Evolutionary conservation across 345 rosid species (phyloP).

Genomic region (Corchorus olitorius): DNA sequence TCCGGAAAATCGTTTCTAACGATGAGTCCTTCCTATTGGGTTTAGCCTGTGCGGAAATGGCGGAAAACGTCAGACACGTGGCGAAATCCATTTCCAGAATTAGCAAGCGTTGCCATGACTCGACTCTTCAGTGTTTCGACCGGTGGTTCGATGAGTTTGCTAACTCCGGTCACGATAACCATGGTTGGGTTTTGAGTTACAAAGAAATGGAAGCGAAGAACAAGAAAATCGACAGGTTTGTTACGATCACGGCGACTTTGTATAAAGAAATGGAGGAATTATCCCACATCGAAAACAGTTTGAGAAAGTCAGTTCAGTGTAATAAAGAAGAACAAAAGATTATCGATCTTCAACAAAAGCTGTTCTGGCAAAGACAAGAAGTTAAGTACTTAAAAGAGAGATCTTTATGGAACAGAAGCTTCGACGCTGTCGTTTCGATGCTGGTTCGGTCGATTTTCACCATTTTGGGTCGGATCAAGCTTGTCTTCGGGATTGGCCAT

Average conservation of each 20-base stretch:
- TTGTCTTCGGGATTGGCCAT: constrained; percentile 63
- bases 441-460: constrained; percentile 74
- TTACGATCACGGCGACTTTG: constrained; percentile 63
- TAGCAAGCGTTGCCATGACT: constrained; percentile 53
- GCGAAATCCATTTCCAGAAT: constrained; percentile 67
- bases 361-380: constrained; percentile 69
- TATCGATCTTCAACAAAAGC: constrained; percentile 67
- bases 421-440: constrained; percentile 58
- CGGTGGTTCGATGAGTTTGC: constrained; percentile 62
- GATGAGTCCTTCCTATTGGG: constrained; percentile 82
- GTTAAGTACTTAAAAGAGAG: constrained; percentile 77
- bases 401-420: constrained; percentile 86
- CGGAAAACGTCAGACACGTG: constrained; percentile 53
- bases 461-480: constrained; percentile 63
- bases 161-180: constrained; percentile 59
- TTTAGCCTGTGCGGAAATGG: constrained; percentile 82
- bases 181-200: constrained; percentile 57
- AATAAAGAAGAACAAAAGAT: constrained; percentile 49
- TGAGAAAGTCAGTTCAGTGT: constrained; percentile 47
- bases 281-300: constrained; percentile 47
- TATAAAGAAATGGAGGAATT: constrained; percentile 88
- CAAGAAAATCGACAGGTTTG: constrained; percentile 80
- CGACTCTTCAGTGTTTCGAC: constrained; percentile 52
- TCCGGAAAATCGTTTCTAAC: constrained; percentile 74
- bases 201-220: constrained; percentile 68